Evolutionary conservation across 2,329 filamentous ascomycete genomes (phyloP), one percentile per base, ranked within the genome.

Genomic region (Zymoseptoria ardabiliae): DNA sequence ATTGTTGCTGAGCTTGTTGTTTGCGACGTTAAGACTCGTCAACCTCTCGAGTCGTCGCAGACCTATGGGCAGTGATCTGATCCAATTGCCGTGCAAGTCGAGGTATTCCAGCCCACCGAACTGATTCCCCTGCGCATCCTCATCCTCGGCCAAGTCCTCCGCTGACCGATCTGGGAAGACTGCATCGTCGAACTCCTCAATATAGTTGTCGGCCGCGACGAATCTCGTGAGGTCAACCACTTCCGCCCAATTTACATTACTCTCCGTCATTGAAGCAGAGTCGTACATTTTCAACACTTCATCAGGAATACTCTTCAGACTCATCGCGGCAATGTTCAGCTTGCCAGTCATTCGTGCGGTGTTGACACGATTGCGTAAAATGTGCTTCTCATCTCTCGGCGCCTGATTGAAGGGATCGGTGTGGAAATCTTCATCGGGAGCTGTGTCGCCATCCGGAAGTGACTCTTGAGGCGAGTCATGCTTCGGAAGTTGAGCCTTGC

Each of bases 271-370:
- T 1, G 83, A 81, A 56, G 91, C 86, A 19, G 90, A 79, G 67
- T 91, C 89, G 72, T 97, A 97, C 92, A 97, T 97, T 57, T 86
- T 85, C 75, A 96, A 77, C 0, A 97, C 89, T 69, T 95, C 90
- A 1, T 83, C 75, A 0, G 94, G 94, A 3, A 99, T 88, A 59
- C 88, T 81, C 61, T 85, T 88, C 48, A 99, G 74, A 1, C 85
- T 84, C 80, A 97, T 82, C 0, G 89, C 91, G 0, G 92, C 87
- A 70, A 99, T 92, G 65, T 97, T 97, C 48, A 99, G 79, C 55
- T 87, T 84, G 2, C 94, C 94, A 41, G 89, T 89, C 0, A 83
- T 85, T 53, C 91, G 83, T 1, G 89, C 94, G 17, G 83, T 77
- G 58, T 85, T 83, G 21, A 96, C 82, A 0, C 91, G 85, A 62